Evolutionary conservation across 495 filamentous ascomycete species (phyloP).

Genomic region (Podospora pseudoanserina): DNA sequence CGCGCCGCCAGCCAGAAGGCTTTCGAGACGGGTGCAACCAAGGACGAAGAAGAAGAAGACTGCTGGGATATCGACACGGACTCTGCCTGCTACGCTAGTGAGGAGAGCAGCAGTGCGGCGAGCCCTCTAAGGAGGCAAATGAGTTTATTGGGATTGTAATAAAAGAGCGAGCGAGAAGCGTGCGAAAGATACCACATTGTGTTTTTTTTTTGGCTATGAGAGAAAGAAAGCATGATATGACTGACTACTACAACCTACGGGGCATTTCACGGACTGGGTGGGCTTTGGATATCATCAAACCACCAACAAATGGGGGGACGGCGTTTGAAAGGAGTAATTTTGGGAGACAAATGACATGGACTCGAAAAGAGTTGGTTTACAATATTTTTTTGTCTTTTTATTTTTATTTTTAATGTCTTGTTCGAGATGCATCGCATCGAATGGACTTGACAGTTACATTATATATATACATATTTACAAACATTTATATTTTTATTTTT

Average conservation of each 20-base stretch:
- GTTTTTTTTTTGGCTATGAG: slow-evolving; percentile 8
- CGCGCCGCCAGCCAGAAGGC: slow-evolving; percentile 81
- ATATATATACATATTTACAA: not conserved
- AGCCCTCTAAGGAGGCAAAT: slow-evolving; percentile 67
- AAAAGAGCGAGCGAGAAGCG: slow-evolving; percentile 3
- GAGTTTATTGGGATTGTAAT: slow-evolving; percentile 54
- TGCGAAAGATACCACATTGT: slow-evolving; percentile 1
- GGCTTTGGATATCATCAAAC: not conserved
- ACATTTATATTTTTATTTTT: not conserved
- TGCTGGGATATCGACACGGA: slow-evolving; percentile 87
- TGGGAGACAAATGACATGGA: not conserved
- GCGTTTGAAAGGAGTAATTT: not conserved
- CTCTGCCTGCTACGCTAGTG: slow-evolving; percentile 60
- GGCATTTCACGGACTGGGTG: not conserved
- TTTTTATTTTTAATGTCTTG: not conserved
- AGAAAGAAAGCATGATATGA: not conserved
- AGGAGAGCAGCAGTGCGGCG: slow-evolving; percentile 55
- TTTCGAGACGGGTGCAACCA: slow-evolving; percentile 53
- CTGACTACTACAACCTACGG: not conserved
- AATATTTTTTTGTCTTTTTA: not conserved
- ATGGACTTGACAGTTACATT: not conserved
- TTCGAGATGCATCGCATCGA: not conserved
- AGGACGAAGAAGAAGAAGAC: slow-evolving; percentile 49
- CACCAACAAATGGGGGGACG: not conserved
- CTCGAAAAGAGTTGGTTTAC: not conserved